These are phyloP conservation scores for Mycogone perniciosa DNA, from an alignment of 2,329 filamentous ascomycete genomes.

Conservation along the genomic window DNA sequence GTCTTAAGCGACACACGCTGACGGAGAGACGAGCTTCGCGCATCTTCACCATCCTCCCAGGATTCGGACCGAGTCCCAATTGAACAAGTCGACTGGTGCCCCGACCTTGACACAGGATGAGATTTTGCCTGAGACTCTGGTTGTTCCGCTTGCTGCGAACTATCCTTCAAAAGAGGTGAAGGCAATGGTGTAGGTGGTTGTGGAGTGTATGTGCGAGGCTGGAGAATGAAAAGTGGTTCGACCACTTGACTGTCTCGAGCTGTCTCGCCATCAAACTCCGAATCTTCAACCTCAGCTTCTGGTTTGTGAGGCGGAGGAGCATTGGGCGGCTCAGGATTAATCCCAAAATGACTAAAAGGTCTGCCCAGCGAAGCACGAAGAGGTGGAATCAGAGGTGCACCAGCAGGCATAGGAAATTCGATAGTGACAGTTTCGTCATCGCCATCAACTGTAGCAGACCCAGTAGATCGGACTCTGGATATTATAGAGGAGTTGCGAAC, in stretches of 20 bases:
- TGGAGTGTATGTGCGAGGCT: constrained; percentile 53
- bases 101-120: constrained; percentile 12
- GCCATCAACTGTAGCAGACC: constrained; percentile 10
- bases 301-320: background rate
- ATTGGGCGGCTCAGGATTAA: background rate
- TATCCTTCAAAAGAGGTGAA: constrained; percentile 35
- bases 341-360: too few relatives aligned
- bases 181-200: constrained; percentile 38
- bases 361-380: background rate
- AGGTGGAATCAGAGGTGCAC: constrained; percentile 17
- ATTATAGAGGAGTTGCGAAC: background rate
- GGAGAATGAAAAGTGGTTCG: constrained; percentile 45
- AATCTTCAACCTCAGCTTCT: background rate
- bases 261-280: constrained; percentile 7
- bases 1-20: constrained; percentile 50
- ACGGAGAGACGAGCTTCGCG: constrained; percentile 40
- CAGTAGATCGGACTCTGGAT: constrained; percentile 15
- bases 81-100: background rate
- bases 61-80: background rate
- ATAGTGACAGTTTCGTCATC: constrained; percentile 15
- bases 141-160: background rate
- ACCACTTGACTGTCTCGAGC: constrained; percentile 13
- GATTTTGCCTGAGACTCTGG: constrained; percentile 17
- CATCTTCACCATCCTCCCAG: background rate
- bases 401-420: constrained; percentile 21